phyloP scores from a whole-genome alignment of 352 stramenopile species.

The Aphanomyces stellatus region DNA sequence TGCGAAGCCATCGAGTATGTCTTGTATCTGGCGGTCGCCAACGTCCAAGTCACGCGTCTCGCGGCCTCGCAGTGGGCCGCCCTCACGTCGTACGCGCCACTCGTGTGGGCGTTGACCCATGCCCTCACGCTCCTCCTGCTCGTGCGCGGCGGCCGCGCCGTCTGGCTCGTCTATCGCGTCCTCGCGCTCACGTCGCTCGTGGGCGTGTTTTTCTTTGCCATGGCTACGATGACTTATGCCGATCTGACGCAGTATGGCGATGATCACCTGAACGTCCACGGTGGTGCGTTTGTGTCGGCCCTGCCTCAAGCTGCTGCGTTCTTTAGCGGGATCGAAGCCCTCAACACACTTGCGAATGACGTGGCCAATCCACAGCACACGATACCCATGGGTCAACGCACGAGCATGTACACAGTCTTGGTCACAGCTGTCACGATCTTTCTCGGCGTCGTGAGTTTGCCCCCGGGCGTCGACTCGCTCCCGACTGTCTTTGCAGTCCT shows the following conservation, averaged over 20 bases:
- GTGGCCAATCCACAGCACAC: slow-evolving; percentile 15
- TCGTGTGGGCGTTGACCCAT: slow-evolving; percentile 15
- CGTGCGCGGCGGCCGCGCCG: not conserved
- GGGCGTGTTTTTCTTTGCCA: not conserved
- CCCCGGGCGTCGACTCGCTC: not conserved
- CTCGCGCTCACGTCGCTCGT: slow-evolving; percentile 19
- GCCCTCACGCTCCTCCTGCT: not conserved
- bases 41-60: not conserved
- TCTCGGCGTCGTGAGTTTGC: slow-evolving; percentile 29
- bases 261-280: not conserved
- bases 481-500: not conserved
- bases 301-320: not conserved
- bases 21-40: slow-evolving; percentile 5
- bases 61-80: not conserved
- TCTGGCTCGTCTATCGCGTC: slow-evolving; percentile 16
- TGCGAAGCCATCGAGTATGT: slow-evolving; percentile 21
- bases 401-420: slow-evolving; percentile 26
- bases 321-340: not conserved
- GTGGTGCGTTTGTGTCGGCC: not conserved
- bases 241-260: not conserved
- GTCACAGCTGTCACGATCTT: slow-evolving; percentile 29
- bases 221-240: not conserved
- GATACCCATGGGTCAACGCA: slow-evolving; percentile 20
- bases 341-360: slow-evolving; percentile 8
- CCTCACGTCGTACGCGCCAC: not conserved